Conservation (phyloP, 2,329 filamentous ascomycete genomes). For the Colletotrichum sp. region DNA sequence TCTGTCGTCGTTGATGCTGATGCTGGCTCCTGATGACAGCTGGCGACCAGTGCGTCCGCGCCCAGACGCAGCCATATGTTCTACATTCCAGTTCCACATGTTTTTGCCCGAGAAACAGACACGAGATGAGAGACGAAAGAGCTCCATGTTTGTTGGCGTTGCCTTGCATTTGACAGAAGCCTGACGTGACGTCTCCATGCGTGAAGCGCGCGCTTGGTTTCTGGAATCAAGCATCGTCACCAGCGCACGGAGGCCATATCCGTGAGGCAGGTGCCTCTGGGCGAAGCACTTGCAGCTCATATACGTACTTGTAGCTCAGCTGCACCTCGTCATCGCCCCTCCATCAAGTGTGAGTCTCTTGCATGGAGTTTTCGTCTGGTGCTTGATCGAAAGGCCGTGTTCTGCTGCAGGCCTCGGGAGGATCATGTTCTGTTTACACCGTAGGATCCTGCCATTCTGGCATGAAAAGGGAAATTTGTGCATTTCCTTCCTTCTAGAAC, state of each 20-base stretch:
- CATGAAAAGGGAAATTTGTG: neutral
- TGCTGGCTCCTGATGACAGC: neutral
- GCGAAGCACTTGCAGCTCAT: neutral
- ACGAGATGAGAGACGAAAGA: neutral
- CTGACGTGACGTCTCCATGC: neutral
- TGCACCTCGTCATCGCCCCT: neutral
- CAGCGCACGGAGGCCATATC: neutral
- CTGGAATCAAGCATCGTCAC: neutral
- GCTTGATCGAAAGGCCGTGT: neutral
- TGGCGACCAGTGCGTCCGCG: conserved; percentile 4
- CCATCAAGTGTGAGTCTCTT: neutral
- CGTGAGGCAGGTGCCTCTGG: neutral
- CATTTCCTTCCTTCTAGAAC: neutral
- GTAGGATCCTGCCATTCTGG: neutral
- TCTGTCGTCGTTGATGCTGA: neutral
- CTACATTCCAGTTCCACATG: neutral
- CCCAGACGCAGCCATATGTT: neutral
- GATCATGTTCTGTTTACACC: neutral
- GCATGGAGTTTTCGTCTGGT: neutral
- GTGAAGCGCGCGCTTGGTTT: neutral
- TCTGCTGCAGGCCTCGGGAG: neutral
- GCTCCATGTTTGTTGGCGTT: neutral
- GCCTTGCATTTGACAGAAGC: neutral
- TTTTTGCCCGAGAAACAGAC: neutral
- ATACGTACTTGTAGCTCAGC: neutral